A percentile compares a stretch with the other conserved stretches of the same genome.
phyloP scores from a whole-genome alignment of 2,329 filamentous ascomycete genomes.

The Hymenoscyphus linearis region DNA sequence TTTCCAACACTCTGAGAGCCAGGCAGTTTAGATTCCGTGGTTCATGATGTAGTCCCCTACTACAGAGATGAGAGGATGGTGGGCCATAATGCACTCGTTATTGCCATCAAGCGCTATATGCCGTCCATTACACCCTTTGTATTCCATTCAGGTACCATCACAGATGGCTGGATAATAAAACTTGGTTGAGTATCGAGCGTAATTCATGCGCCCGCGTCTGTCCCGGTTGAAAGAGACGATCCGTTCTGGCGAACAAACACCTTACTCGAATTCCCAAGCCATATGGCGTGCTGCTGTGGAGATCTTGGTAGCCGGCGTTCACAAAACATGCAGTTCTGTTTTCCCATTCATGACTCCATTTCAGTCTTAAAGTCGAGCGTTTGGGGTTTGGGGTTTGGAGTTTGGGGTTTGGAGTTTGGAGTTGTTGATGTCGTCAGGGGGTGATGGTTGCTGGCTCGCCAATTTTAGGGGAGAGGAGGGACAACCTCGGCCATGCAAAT shows the following conservation, averaged over 20 bases:
- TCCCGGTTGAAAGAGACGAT: neutral
- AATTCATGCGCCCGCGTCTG: slow-evolving; percentile 6
- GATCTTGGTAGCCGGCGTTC: neutral
- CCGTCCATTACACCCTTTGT: slow-evolving; percentile 8
- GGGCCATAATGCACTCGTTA: slow-evolving; percentile 4
- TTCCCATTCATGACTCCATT: too few species aligned
- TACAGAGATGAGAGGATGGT: neutral
- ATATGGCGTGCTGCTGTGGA: neutral
- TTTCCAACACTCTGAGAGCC: neutral
- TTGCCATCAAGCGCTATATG: slow-evolving; percentile 16
- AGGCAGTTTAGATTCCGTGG: neutral
- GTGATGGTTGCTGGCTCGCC: too few species aligned
- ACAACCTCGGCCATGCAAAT: too few species aligned
- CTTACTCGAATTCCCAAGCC: neutral
- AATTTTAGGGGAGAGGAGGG: too few species aligned
- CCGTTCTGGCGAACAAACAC: slow-evolving; percentile 12
- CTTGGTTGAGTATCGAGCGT: slow-evolving; percentile 14
- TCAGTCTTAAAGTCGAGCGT: neutral
- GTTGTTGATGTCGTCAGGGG: too few species aligned
- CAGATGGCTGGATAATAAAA: slow-evolving; percentile 10
- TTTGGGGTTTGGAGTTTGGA: neutral
- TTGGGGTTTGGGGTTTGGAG: neutral
- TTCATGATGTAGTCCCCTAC: neutral
- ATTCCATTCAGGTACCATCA: slow-evolving; percentile 8
- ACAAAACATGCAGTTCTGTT: neutral